These are phyloP conservation scores for Penstemon davidsonii DNA, from an alignment of 257 asterid species.

Conservation along the genomic window DNA sequence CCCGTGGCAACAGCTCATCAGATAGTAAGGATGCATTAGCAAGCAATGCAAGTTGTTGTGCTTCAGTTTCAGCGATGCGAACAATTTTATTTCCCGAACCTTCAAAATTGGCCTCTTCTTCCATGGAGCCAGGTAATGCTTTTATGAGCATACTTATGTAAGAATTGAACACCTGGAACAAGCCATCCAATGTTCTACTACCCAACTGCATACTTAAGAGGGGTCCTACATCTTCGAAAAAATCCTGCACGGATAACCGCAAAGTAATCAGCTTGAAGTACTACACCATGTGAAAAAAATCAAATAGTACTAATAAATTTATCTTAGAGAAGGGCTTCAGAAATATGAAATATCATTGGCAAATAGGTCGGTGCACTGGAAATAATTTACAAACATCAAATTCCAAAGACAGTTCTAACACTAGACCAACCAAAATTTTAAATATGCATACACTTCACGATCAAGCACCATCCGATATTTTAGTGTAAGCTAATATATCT, in stretches of 20 bases:
- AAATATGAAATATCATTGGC: constrained; percentile 14
- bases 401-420: constrained; percentile 18
- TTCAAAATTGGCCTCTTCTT: constrained; percentile 77
- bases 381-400: constrained; percentile 16
- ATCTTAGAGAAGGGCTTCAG: background rate
- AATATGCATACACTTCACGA: constrained; percentile 8
- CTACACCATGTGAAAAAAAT: constrained; percentile 13
- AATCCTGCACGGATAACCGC: constrained; percentile 60
- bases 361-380: constrained; percentile 1
- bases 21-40: constrained; percentile 96
- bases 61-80: constrained; percentile 94
- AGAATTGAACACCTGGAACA: constrained; percentile 87
- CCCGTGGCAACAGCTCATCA: constrained; percentile 95
- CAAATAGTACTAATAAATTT: background rate
- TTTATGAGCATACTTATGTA: constrained; percentile 81
- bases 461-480: constrained; percentile 19
- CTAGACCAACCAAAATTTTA: constrained; percentile 6
- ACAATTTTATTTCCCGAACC: constrained; percentile 83
- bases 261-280: constrained; percentile 26
- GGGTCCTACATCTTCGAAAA: constrained; percentile 96
- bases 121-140: constrained; percentile 96
- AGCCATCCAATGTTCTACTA: constrained; percentile 84
- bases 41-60: constrained; percentile 94
- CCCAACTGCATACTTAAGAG: constrained; percentile 93
- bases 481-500: constrained; percentile 14